Evolutionary conservation across 768 basidiomycete species (phyloP).

Genomic region (Russula compacta): DNA sequence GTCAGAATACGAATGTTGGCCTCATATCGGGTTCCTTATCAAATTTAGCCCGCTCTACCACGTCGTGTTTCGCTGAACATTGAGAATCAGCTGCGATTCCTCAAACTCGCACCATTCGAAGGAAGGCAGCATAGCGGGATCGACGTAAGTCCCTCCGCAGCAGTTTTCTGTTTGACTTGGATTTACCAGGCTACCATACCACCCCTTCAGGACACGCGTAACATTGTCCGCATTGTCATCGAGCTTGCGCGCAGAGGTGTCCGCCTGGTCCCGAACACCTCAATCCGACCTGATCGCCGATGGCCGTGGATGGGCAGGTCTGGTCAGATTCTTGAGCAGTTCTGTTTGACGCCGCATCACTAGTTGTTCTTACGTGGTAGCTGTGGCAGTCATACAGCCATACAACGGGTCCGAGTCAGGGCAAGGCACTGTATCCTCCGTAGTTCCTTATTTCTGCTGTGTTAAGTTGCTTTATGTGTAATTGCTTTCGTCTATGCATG

Average conservation of each 20-base stretch:
- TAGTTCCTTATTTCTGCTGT: not conserved
- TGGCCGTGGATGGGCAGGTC: constrained; percentile 85
- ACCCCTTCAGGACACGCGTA: constrained; percentile 69
- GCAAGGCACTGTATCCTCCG: not conserved
- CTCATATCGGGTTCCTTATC: constrained; percentile 2
- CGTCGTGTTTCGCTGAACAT: constrained; percentile 47
- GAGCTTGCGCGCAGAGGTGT: constrained; percentile 68
- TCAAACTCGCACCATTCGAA: constrained; percentile 65
- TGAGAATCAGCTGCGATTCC: constrained; percentile 60
- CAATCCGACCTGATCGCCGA: constrained; percentile 52
- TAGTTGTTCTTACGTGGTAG: not conserved
- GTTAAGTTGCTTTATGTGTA: not conserved
- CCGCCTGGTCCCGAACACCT: constrained; percentile 61
- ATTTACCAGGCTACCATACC: not conserved
- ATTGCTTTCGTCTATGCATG: not conserved
- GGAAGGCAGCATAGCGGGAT: constrained; percentile 86
- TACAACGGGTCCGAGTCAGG: not conserved
- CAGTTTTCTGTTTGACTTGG: not conserved
- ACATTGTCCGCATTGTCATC: constrained; percentile 72
- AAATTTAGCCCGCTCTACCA: constrained; percentile 19
- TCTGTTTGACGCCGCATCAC: constrained; percentile 8
- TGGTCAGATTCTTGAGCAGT: constrained; percentile 53
- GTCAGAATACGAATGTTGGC: not conserved
- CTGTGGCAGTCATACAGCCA: not conserved
- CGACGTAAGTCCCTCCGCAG: constrained; percentile 51